Evolutionary conservation across 2,329 filamentous ascomycete genomes (phyloP), one percentile per base, ranked within the genome.

Genomic region (Gnomoniopsis smithogilvyi): DNA sequence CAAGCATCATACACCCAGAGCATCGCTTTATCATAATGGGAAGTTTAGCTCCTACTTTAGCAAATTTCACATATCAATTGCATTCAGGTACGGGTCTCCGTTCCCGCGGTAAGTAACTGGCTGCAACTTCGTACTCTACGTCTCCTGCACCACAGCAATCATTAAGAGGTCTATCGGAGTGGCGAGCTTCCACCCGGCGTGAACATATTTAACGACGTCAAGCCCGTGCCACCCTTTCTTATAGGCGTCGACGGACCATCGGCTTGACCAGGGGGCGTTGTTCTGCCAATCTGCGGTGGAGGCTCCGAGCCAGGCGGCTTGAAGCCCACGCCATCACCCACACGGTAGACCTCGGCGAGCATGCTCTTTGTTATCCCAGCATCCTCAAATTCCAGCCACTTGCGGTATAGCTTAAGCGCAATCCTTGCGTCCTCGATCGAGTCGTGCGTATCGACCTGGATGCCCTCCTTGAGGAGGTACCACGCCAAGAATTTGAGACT

Each of bases 371-470:
- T 77, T 4, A 96, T 86, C 0, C 93, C 94, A 0, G 91, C 92
- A 65, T 96, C 92, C 54, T 89, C 80, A 68, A 91, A 98, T 74
- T 98, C 93, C 63, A 91, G 82, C 73, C 92, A 97, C 72, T 96
- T 97, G 48, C 89, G 84, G 68, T 88, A 99, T 10, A 99, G 79
- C 70, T 92, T 91, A 45, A 98, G 80, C 0, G 96, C 95, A 45
- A 94, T 97, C 26, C 90, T 84, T 0, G 95, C 93, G 72, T 99
- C 95, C 73, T 98, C 95, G 65, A 99, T 96, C 12, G 89, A 94
- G 74, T 99, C 95, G 74, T 99, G 96, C 7, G 88, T 92, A 65
- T 92, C 90, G 68, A 91, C 83, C 74, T 99, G 96, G 62, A 99
- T 97, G 68, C 94, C 92, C 73, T 98, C 92, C 67, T 92, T 92